phyloP scores from a whole-genome alignment of 371 early-diverging fungal species.

The Syncephalis fuscata region DNA sequence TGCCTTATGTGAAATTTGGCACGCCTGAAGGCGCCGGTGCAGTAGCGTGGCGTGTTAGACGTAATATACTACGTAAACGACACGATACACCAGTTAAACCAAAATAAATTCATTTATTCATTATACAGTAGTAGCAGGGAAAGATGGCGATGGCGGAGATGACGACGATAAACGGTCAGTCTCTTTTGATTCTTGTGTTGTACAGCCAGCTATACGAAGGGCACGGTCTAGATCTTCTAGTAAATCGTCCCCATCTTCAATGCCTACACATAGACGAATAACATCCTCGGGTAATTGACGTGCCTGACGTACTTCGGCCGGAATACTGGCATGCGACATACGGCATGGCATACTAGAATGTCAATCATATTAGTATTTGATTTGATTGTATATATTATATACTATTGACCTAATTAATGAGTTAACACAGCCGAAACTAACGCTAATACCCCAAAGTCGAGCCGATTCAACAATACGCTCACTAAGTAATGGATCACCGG shows the following conservation, averaged over 20 bases:
- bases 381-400: background rate
- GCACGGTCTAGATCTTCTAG: conserved; percentile 74
- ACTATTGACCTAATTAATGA: conserved; percentile 67
- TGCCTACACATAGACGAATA: conserved; percentile 92
- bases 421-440: conserved; percentile 93
- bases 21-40: too few species aligned
- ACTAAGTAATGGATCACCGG: conserved; percentile 67
- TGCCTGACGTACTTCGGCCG: conserved; percentile 71
- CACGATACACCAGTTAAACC: too few species aligned
- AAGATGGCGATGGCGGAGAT: too few species aligned
- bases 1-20: too few species aligned
- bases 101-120: too few species aligned
- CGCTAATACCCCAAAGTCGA: conserved; percentile 78
- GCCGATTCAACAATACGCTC: conserved; percentile 73
- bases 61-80: too few species aligned
- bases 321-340: conserved; percentile 96
- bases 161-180: too few species aligned
- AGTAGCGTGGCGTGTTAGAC: too few species aligned
- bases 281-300: conserved; percentile 84
- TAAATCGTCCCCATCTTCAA: conserved; percentile 87
- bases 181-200: background rate
- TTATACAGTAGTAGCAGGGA: too few species aligned
- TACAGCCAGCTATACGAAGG: conserved; percentile 41
- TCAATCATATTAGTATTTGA: background rate
- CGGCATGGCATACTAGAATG: conserved; percentile 80